These are phyloP conservation scores for Nicotiana obtusifolia DNA, from an alignment of 257 asterid genomes.

Conservation along the genomic window DNA sequence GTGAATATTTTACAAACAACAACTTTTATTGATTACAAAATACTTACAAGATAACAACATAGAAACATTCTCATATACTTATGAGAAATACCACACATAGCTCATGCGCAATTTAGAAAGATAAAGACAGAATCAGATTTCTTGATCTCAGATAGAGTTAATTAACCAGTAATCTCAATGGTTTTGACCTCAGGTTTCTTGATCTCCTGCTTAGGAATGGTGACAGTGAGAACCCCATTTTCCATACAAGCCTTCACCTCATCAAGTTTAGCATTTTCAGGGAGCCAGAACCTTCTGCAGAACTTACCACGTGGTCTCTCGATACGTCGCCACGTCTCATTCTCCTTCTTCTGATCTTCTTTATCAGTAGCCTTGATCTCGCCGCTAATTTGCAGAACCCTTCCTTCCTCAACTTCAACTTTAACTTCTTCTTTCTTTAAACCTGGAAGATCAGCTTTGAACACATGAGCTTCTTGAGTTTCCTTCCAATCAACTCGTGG, in stretches of 20 bases:
- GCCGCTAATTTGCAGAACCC: background rate
- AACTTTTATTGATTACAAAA: background rate
- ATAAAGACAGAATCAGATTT: background rate
- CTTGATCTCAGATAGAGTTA: too few species aligned
- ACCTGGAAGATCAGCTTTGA: conserved; percentile 5
- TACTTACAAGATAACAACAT: background rate
- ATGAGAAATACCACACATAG: background rate
- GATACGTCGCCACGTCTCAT: background rate
- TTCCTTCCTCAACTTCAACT: background rate
- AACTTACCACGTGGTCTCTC: conserved; percentile 10
- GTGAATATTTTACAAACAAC: background rate
- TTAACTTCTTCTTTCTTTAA: background rate
- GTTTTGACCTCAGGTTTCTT: background rate
- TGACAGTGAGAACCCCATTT: background rate
- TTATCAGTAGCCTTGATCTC: background rate
- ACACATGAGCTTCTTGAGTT: background rate
- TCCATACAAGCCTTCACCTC: conserved; percentile 6
- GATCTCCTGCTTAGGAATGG: background rate
- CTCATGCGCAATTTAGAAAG: background rate
- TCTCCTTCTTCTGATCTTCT: background rate
- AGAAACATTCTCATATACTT: background rate
- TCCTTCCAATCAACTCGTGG: background rate
- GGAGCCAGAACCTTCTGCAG: background rate
- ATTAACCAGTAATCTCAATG: background rate
- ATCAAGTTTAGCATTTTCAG: background rate